Conservation (phyloP, 495 filamentous ascomycete species). For the Xylaria bambusicola region DNA sequence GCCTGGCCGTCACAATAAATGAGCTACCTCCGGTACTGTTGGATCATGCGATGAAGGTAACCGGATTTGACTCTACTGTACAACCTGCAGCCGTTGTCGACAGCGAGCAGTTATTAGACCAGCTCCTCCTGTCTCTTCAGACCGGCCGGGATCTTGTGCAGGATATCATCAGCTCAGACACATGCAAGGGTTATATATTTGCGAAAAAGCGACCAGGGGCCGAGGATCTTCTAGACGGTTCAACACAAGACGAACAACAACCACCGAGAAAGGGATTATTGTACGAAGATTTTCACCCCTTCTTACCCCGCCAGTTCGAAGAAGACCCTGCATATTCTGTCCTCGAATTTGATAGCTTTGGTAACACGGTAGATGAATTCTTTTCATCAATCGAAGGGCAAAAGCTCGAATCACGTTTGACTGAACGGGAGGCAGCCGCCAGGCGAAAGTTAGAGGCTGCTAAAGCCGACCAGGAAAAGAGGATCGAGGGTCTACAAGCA, state of each 20-base stretch:
- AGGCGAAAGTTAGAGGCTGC: slow-evolving; percentile 81
- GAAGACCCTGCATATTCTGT: slow-evolving; percentile 63
- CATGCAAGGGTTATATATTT: slow-evolving; percentile 81
- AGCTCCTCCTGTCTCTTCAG: slow-evolving; percentile 63
- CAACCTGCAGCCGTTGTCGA: slow-evolving; percentile 68
- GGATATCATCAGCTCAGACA: slow-evolving; percentile 58
- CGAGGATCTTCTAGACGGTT: slow-evolving; percentile 35
- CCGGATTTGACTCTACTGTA: slow-evolving; percentile 63
- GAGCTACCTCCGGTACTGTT: slow-evolving; percentile 85
- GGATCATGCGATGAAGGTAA: slow-evolving; percentile 77
- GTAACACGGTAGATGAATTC: slow-evolving; percentile 92
- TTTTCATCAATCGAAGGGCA: slow-evolving; percentile 96
- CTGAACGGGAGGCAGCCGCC: slow-evolving; percentile 77
- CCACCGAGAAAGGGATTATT: slow-evolving; percentile 55
- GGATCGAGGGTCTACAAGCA: slow-evolving; percentile 77
- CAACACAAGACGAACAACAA: slow-evolving; percentile 34
- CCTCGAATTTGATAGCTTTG: slow-evolving; percentile 78
- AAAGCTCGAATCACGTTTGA: slow-evolving; percentile 79
- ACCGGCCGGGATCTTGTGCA: slow-evolving; percentile 66
- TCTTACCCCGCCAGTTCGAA: slow-evolving; percentile 81
- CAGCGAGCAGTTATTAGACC: slow-evolving; percentile 62
- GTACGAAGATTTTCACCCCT: slow-evolving; percentile 96
- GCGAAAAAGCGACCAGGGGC: slow-evolving; percentile 60
- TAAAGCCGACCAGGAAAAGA: slow-evolving; percentile 75
- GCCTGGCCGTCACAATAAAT: slow-evolving; percentile 76